Evolutionary conservation across 768 basidiomycete species (phyloP), one percentile per base, ranked within the genome.

Genomic region (Lentinula lateritia): DNA sequence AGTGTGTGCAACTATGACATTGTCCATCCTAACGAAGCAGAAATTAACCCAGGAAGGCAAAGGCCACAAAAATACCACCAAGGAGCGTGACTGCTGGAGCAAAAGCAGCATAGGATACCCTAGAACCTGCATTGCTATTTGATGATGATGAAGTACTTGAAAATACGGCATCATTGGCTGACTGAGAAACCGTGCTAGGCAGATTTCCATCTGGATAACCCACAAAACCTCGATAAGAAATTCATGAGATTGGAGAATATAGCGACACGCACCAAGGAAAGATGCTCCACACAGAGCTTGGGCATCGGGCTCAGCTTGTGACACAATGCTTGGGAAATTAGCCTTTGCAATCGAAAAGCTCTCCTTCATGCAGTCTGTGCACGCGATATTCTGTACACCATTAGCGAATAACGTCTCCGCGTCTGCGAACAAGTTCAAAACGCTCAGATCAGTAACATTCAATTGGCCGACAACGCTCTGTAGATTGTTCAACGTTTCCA

Each of bases 361-460:
- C n/a, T 76, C 77, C 69, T 83, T 78, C 58, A 75, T 72, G 66
- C 82, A 83, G 57, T 73, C 69, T 38, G 79, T 78, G 68, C 82
- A 83, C 8, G 75, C 67, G 15, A 80, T 63, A 10, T 71, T 78
- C 41, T 70, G 63, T 58, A 70, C 63, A 34, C 74, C 73, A 12
- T 68, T 63, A 6, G 66, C 54, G 45, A 70, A 57, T 43, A 75
- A 60, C 32, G 66, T 71, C 60, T 70, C 66, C 39, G 69, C 67
- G 32, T 67, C 68, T 32, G 55, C 50, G 45, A 71, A 36, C 9
- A 68, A 52, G 38, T 66, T 63, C 42, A 54, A 46, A 16, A 67
- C 50, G 61, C 69, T 67, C 10, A 73, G 54, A 39, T 71, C 68
- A 59, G 65, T 61, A 41, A 73, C 39, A 16, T 61, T 67, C 45